Conservation (phyloP, 768 basidiomycete species). For the Strobilomyces dryophilus region DNA sequence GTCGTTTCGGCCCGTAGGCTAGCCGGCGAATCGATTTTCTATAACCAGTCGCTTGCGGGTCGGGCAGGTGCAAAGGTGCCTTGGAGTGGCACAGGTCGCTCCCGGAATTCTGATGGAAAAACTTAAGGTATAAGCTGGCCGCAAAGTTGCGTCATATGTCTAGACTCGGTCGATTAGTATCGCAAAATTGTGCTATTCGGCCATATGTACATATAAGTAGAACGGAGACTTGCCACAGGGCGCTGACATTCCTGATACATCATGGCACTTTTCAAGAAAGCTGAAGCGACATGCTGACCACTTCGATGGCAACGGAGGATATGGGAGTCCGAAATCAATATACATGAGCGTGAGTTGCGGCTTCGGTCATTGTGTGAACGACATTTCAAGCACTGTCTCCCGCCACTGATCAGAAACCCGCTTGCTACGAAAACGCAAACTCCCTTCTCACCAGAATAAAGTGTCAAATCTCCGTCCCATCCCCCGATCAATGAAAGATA, state of each 20-base stretch:
- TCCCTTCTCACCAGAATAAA: too few relatives aligned
- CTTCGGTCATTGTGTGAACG: not conserved
- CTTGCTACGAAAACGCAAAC: too few relatives aligned
- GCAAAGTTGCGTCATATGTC: not conserved
- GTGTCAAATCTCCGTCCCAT: too few relatives aligned
- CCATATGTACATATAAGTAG: not conserved
- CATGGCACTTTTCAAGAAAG: not conserved
- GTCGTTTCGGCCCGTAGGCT: too few relatives aligned
- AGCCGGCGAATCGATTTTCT: too few relatives aligned
- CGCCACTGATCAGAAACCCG: too few relatives aligned
- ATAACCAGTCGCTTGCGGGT: not conserved
- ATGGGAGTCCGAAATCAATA: not conserved
- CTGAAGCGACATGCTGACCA: not conserved
- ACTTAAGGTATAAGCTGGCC: not conserved
- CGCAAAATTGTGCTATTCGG: not conserved
- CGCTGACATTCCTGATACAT: too few relatives aligned
- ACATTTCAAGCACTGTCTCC: not conserved
- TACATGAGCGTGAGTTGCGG: not conserved
- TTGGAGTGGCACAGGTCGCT: too few relatives aligned
- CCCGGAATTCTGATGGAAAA: too few relatives aligned
- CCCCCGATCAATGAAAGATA: too few relatives aligned
- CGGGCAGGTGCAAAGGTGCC: not conserved
- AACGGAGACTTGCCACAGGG: too few relatives aligned
- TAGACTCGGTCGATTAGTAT: not conserved
- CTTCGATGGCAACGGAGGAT: not conserved